Evolutionary conservation across 2,329 filamentous ascomycete genomes (phyloP).

Genomic region (Monosporascus sp.): DNA sequence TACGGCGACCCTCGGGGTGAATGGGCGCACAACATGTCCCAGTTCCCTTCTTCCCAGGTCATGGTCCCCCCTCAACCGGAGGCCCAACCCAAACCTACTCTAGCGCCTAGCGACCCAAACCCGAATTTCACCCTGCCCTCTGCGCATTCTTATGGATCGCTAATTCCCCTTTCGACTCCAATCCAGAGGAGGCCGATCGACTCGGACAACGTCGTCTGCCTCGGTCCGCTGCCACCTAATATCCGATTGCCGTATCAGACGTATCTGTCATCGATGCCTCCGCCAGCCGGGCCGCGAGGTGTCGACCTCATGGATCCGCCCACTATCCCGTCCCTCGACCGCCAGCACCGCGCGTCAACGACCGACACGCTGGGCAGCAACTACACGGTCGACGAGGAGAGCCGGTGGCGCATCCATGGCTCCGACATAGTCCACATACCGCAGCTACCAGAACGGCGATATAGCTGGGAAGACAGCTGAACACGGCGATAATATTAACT

Average conservation of each 20-base stretch:
- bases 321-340: conserved; percentile 18
- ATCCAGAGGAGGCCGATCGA: conserved; percentile 48
- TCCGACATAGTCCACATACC: conserved; percentile 27
- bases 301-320: conserved; percentile 20
- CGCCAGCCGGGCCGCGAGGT: conserved; percentile 20
- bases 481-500: too few species aligned
- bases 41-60: conserved; percentile 39
- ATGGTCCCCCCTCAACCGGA: conserved; percentile 26
- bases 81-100: conserved; percentile 18
- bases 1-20: conserved; percentile 27
- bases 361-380: conserved; percentile 51
- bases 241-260: conserved; percentile 32
- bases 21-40: conserved; percentile 31
- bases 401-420: conserved; percentile 25
- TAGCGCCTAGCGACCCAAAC: conserved; percentile 15
- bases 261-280: conserved; percentile 20
- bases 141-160: conserved; percentile 12
- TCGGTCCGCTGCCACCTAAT: conserved; percentile 49
- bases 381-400: conserved; percentile 50
- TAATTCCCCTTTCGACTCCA: conserved; percentile 19
- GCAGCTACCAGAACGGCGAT: conserved; percentile 25
- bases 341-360: conserved; percentile 21
- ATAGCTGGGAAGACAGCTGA: conserved; percentile 25
- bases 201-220: conserved; percentile 46
- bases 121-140: conserved; percentile 20